Base-by-base conservation (phyloP, 2,329 filamentous ascomycete species). In the Trichoderma atroviride region DNA sequence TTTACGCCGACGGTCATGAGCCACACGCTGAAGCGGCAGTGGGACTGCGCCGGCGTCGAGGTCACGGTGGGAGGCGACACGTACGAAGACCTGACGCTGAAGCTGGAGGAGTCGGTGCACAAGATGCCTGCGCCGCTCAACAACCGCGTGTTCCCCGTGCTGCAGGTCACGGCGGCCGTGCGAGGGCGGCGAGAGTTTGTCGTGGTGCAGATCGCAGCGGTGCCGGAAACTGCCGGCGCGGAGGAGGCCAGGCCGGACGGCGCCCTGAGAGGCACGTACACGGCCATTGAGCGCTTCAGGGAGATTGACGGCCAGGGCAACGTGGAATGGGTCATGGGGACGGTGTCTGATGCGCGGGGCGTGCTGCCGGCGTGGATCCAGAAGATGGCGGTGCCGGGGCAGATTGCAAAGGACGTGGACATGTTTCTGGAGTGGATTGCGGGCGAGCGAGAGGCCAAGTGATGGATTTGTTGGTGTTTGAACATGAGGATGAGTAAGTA, bases 271-370 rank as follows among this genome's bases (percentile, higher is more conserved):
- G 91, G 86, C 4, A 81, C 82, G 11, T 93, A 93, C 74, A 86
- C 84, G 33, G 90, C 88, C 72, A 82, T 93, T 1, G 91, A 94
- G 81, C 80, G 87, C 57, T 80, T 91, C 40, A 80, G 84, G 68
- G 80, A 84, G 74, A 70, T 85, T 5, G 76, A 74, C 4, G 55
- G 52, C 35, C 64, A 67, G 24, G 76, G 74, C n/a, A 80, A 81
- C 0, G 71, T 92, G 58, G 89, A 91, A 78, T 96, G 92, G 92
- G 82, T 90, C 69, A 94, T 95, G 91, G 91, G 88, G 10, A 94
- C 92, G 11, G 86, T 89, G 13, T 91, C 89, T 70, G 87, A 94
- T 77, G 92, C 92, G 0, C 84, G 84, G 66, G 92, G 92, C 0
- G 78, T 85, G 33, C 75, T 94, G 68, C 92, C 92, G 0, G 82